phyloP scores from a whole-genome alignment of 352 stramenopile genomes.

The Plasmopara halstedii region DNA sequence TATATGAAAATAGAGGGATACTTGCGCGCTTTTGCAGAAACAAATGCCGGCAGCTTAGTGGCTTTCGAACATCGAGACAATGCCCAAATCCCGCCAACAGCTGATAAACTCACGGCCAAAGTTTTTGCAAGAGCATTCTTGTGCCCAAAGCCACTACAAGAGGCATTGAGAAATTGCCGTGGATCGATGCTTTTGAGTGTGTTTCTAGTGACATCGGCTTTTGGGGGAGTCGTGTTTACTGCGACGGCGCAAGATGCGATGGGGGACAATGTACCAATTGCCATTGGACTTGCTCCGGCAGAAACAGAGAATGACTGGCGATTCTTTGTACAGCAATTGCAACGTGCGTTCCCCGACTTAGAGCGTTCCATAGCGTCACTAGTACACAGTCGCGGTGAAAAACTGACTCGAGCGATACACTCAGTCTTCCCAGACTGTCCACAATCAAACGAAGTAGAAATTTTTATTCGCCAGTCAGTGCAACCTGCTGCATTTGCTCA shows the following conservation, averaged over 20 bases:
- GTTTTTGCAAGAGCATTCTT: constrained; percentile 61
- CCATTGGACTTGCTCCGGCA: constrained; percentile 39
- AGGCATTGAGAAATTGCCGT: constrained; percentile 48
- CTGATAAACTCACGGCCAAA: constrained; percentile 18
- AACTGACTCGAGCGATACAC: constrained; percentile 32
- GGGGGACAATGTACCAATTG: constrained; percentile 67
- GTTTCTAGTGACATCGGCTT: constrained; percentile 56
- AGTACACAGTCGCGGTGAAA: constrained; percentile 59
- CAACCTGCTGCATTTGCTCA: constrained; percentile 3
- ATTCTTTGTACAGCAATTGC: constrained; percentile 61
- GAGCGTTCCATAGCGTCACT: constrained; percentile 41
- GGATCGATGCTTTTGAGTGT: constrained; percentile 58
- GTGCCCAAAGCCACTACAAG: constrained; percentile 53
- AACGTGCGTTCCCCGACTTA: constrained; percentile 47
- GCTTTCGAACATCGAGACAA: constrained; percentile 50
- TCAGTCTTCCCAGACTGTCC: constrained; percentile 42
- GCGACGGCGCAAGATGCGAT: constrained; percentile 67
- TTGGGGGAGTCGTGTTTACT: constrained; percentile 63
- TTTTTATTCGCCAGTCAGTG: constrained; percentile 30
- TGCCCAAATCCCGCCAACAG: not conserved
- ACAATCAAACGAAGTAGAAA: constrained; percentile 53
- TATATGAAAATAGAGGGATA: constrained; percentile 66
- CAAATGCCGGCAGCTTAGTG: constrained; percentile 47
- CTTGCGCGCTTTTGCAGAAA: constrained; percentile 46
- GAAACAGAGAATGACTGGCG: constrained; percentile 55